Base-by-base conservation (phyloP, 2,329 filamentous ascomycete species). In the Colletotrichum euphorbiae region DNA sequence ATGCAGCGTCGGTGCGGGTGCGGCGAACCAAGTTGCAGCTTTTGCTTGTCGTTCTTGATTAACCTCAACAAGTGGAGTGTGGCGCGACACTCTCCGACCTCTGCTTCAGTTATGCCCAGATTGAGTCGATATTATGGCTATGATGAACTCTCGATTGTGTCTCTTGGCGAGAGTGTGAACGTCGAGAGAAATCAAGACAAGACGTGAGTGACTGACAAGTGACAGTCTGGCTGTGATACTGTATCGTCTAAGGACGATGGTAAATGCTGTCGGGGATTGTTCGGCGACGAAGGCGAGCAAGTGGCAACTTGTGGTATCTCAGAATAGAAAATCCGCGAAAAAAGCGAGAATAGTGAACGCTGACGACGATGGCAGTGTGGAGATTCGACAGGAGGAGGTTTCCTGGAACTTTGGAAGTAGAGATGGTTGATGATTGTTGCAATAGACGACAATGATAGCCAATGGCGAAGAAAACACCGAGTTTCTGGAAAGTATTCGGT, bases 1-100 rank as follows among this genome's bases (percentile, higher is more conserved):
- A 68, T 68, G 68, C 58, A 70, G 43, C 42, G 42, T 67, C 50
- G 63, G 63, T 67, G 59, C 43, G 51, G 38, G 59, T 46, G 59
- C 58, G 5, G 24, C 24, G 24, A 24, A 61, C 43, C 43, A 56
- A 24, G 15, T 60, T 19, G 40, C 43, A 28, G 28, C 28, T 28
- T 28, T 36, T 36, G 48, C 4, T 28, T 43, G 38, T 42, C 33
- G 59, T 24, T 48, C 58, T 52, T 62, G 56, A 55, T 67, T 43
- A 56, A 67, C 43, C 59, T 67, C 58, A 33, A 45, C 43, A 42
- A 50, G 28, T 28, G 62, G 38, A 48, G 45, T 61, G 62, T 66
- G 62, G 48, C 48, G 56, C 48, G 42, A 61, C 28, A 36, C 28
- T 51, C 19, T 46, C 62, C 48, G 33, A 48, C 12, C 19, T 46